phyloP scores from a whole-genome alignment of 768 basidiomycete genomes.

The Exsudoporus frostii region DNA sequence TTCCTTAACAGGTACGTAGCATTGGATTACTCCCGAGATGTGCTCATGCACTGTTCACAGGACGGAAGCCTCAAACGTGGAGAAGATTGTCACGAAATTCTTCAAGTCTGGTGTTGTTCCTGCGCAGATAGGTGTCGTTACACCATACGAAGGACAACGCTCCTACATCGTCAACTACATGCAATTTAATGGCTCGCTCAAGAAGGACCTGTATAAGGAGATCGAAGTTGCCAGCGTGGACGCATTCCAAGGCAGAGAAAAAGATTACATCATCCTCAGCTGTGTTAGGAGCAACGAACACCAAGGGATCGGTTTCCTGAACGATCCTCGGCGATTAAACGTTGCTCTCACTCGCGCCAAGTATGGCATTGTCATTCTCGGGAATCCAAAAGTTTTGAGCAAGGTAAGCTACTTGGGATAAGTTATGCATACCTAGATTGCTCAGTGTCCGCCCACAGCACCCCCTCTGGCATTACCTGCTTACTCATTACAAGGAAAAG shows the following conservation, averaged over 20 bases:
- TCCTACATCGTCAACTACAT: conserved; percentile 99
- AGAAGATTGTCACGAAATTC: conserved; percentile 99
- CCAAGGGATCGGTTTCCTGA: conserved; percentile 98
- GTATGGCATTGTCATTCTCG: conserved; percentile 98
- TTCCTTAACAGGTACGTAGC: conserved; percentile 80
- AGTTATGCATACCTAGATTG: conserved; percentile 4
- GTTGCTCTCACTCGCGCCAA: conserved; percentile 97
- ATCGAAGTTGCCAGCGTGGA: conserved; percentile 99
- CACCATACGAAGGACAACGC: conserved; percentile 97
- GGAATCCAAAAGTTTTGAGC: conserved; percentile 99
- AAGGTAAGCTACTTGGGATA: conserved; percentile 59
- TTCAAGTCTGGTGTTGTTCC: conserved; percentile 99
- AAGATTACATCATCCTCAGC: conserved; percentile 98
- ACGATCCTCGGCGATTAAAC: conserved; percentile 93
- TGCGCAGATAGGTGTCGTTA: conserved; percentile 95
- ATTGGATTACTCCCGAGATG: not conserved
- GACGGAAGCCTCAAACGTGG: conserved; percentile 97
- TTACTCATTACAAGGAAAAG: conserved; percentile 99
- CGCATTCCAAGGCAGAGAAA: conserved; percentile 99
- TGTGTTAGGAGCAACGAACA: conserved; percentile 99
- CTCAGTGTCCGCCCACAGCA: conserved; percentile 53
- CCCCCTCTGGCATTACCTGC: conserved; percentile 95
- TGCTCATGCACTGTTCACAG: conserved; percentile 38
- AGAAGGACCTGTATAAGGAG: conserved; percentile 99
- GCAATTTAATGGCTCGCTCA: conserved; percentile 99